Conservation (phyloP, 2,329 filamentous ascomycete genomes). For the Dothiorella sarmentorum region DNA sequence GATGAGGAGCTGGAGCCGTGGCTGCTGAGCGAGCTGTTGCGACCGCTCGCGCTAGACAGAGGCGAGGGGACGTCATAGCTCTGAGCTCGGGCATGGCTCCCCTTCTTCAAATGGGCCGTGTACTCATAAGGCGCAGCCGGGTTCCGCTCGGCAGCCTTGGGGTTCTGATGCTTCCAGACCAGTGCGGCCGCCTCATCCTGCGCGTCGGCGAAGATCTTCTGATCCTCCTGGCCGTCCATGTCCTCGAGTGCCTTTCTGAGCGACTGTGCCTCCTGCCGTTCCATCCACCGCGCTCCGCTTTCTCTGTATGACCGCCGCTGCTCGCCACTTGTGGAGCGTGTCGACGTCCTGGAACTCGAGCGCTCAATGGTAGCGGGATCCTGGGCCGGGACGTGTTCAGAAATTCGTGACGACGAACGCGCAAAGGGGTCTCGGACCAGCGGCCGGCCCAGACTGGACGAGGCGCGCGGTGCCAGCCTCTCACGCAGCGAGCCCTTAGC, state of each 20-base stretch:
- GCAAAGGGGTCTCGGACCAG: slow-evolving; percentile 38
- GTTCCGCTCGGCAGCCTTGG: slow-evolving; percentile 60
- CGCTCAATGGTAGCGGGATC: slow-evolving; percentile 40
- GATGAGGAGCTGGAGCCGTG: slow-evolving; percentile 29
- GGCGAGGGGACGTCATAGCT: slow-evolving; percentile 29
- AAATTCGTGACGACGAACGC: slow-evolving; percentile 38
- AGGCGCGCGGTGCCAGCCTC: slow-evolving; percentile 23
- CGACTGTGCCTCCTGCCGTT: slow-evolving; percentile 71
- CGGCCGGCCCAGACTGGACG: slow-evolving; percentile 18
- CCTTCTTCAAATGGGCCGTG: slow-evolving; percentile 64
- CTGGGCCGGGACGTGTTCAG: slow-evolving; percentile 36
- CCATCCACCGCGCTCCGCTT: slow-evolving; percentile 72
- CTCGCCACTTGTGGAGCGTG: slow-evolving; percentile 52
- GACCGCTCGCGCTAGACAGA: slow-evolving; percentile 14
- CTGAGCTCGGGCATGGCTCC: slow-evolving; percentile 62
- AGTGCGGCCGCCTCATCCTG: slow-evolving; percentile 75
- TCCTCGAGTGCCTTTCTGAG: slow-evolving; percentile 70
- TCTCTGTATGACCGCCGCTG: slow-evolving; percentile 63
- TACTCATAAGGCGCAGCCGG: slow-evolving; percentile 52
- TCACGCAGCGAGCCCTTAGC: slow-evolving; percentile 33
- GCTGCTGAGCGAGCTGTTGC: slow-evolving; percentile 15
- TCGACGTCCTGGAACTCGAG: slow-evolving; percentile 43
- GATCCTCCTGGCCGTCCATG: slow-evolving; percentile 64
- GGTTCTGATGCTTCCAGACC: slow-evolving; percentile 72
- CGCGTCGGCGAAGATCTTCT: slow-evolving; percentile 64